A percentile compares a stretch with the other conserved stretches of the same genome.
These are phyloP conservation scores for Trichomonascus vanleenenianus DNA, from an alignment of 805 yeast genomes.

Conservation along the genomic window DNA sequence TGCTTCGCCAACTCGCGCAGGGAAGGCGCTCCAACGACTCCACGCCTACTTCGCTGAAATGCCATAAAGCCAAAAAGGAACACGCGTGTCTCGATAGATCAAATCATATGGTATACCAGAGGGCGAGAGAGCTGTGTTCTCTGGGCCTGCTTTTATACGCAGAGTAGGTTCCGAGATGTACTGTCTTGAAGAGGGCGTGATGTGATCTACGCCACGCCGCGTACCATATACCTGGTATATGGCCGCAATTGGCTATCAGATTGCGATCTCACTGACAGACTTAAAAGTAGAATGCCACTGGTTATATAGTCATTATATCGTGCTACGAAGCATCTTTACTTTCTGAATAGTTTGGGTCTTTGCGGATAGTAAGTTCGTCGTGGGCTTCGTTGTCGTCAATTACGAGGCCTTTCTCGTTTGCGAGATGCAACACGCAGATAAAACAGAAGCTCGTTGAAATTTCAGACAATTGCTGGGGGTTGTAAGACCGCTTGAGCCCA, in stretches of 20 bases:
- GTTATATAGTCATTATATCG: not conserved
- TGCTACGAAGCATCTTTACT: not conserved
- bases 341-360: conserved; percentile 14
- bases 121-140: too few species aligned
- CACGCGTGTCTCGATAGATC: too few species aligned
- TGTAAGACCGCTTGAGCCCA: conserved; percentile 45
- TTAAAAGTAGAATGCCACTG: conserved; percentile 11
- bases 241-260: too few species aligned
- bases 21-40: too few species aligned
- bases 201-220: not conserved
- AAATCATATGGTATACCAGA: too few species aligned
- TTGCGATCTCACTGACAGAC: conserved; percentile 16
- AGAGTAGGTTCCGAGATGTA: too few species aligned
- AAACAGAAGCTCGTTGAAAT: conserved; percentile 80
- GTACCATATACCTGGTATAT: conserved; percentile 10
- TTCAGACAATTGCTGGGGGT: conserved; percentile 50
- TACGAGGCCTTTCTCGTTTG: conserved; percentile 72
- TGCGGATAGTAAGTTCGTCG: conserved; percentile 23
- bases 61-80: too few species aligned
- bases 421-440: conserved; percentile 74
- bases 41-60: too few species aligned
- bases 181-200: too few species aligned
- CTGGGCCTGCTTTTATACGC: too few species aligned
- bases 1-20: too few species aligned
- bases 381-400: conserved; percentile 41